A percentile compares a stretch with the other conserved stretches of the same genome.
These are phyloP conservation scores for Fonsecaea monophora DNA, from an alignment of 2,329 filamentous ascomycete genomes.

Conservation along the genomic window DNA sequence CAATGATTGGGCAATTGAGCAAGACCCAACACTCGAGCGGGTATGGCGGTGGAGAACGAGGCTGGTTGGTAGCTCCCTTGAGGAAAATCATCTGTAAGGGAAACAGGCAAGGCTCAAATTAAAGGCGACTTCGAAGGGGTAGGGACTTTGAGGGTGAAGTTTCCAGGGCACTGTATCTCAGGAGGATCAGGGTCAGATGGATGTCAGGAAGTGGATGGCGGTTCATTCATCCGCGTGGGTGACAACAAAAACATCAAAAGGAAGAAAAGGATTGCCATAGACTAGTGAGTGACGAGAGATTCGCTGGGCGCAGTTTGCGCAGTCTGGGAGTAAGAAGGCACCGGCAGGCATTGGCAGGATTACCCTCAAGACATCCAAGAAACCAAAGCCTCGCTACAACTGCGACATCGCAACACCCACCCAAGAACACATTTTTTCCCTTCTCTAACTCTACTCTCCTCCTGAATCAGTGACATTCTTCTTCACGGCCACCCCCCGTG, in stretches of 20 bases:
- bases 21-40: not conserved
- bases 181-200: not conserved
- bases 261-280: not conserved
- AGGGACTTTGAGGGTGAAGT: not conserved
- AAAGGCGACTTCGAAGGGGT: not conserved
- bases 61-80: constrained; percentile 1
- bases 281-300: constrained; percentile 1
- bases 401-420: not conserved
- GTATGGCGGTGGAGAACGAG: constrained; percentile 8
- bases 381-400: not conserved
- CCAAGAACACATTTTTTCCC: not conserved
- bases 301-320: not conserved
- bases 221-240: not conserved
- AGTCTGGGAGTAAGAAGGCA: not conserved
- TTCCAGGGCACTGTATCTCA: not conserved
- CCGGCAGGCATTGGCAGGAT: not conserved
- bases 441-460: not conserved
- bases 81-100: constrained; percentile 1
- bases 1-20: constrained; percentile 2
- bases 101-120: not conserved
- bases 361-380: not conserved
- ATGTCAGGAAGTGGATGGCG: not conserved
- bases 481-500: not conserved
- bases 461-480: not conserved
- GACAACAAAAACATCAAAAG: not conserved